phyloP scores from a whole-genome alignment of 177 flowering plant species.

The Vitis hybrid region DNA sequence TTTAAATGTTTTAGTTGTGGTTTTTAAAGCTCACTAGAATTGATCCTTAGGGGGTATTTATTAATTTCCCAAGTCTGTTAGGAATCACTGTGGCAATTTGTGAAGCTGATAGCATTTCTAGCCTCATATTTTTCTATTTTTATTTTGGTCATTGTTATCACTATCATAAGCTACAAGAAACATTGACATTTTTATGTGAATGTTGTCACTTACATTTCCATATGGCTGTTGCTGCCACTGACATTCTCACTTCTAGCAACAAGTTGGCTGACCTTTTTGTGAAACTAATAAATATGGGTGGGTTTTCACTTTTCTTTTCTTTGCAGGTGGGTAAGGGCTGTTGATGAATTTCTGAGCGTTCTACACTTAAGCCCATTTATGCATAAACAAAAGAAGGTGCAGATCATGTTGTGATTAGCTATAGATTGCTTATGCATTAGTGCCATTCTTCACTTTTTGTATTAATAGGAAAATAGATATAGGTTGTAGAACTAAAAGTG shows the following conservation, averaged over 20 bases:
- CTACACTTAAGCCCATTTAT: constrained; percentile 44
- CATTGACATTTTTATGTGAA: neutral
- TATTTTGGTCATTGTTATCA: neutral
- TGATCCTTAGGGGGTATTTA: neutral
- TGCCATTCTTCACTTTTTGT: too few species aligned
- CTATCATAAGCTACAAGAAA: neutral
- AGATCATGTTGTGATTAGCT: neutral
- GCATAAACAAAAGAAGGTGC: constrained; percentile 50
- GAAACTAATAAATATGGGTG: neutral
- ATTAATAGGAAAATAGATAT: neutral
- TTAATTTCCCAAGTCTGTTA: neutral
- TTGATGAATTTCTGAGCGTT: constrained; percentile 43
- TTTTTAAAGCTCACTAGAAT: neutral
- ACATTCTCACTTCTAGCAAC: neutral
- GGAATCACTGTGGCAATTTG: neutral
- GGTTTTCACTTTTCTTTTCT: constrained; percentile 2
- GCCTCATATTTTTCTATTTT: neutral
- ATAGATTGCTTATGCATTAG: neutral
- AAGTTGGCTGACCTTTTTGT: neutral
- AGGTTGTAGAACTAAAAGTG: too few species aligned
- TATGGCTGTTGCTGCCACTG: neutral
- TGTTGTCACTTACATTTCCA: neutral
- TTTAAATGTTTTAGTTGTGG: neutral
- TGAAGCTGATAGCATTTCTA: neutral
- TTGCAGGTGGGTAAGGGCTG: constrained; percentile 76